Evolutionary conservation across 768 basidiomycete genomes (phyloP).

Genomic region (Chalciporus sphaerocephalus): DNA sequence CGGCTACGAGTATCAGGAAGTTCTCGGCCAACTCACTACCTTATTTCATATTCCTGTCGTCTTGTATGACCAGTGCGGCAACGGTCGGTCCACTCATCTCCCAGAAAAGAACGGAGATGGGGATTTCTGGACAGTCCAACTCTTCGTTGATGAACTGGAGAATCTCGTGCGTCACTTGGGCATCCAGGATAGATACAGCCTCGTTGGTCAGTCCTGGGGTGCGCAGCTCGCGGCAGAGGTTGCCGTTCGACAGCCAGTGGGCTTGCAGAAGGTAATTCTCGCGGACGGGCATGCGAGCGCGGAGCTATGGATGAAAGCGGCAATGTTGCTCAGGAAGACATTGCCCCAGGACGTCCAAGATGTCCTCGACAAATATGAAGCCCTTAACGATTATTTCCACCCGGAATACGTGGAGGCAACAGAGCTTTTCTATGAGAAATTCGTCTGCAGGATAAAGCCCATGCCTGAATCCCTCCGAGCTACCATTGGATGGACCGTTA

Average conservation of each 20-base stretch:
- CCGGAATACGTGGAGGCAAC: slow-evolving; percentile 45
- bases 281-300: slow-evolving; percentile 43
- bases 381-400: slow-evolving; percentile 38
- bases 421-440: slow-evolving; percentile 37
- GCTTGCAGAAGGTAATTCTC: slow-evolving; percentile 46
- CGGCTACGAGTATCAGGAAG: slow-evolving; percentile 39
- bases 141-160: slow-evolving; percentile 51
- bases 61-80: slow-evolving; percentile 55
- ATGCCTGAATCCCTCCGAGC: slow-evolving; percentile 38
- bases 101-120: slow-evolving; percentile 41
- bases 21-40: slow-evolving; percentile 36
- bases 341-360: slow-evolving; percentile 42
- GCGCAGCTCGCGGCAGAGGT: slow-evolving; percentile 42
- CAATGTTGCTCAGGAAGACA: slow-evolving; percentile 27
- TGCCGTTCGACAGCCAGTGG: slow-evolving; percentile 37
- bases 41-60: slow-evolving; percentile 42
- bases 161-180: slow-evolving; percentile 43
- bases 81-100: slow-evolving; percentile 51
- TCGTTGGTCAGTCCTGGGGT: slow-evolving; percentile 43
- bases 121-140: slow-evolving; percentile 45
- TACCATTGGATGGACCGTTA: slow-evolving; percentile 33
- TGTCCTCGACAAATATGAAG: slow-evolving; percentile 42
- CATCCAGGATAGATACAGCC: slow-evolving; percentile 40
- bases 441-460: slow-evolving; percentile 44
- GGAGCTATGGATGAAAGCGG: slow-evolving; percentile 37